Evolutionary conservation across 306 rosid genomes (phyloP).

Genomic region (Vigna radiata): DNA sequence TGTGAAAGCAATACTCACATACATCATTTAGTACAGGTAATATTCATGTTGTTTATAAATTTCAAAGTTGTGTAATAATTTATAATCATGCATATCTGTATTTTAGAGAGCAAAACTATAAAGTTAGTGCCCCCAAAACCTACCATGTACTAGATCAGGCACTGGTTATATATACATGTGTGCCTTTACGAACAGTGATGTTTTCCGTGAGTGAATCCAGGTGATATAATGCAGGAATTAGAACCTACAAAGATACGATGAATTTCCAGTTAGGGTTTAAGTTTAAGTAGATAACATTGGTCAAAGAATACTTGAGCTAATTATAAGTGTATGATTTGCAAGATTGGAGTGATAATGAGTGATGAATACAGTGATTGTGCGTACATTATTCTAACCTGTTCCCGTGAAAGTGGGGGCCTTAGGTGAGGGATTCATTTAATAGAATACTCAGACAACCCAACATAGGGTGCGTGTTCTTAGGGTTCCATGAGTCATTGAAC

Average conservation of each 20-base stretch:
- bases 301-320: background rate
- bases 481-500: background rate
- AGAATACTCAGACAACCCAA: slow-evolving; percentile 5
- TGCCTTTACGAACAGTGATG: background rate
- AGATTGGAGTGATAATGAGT: background rate
- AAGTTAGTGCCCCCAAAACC: too few species aligned
- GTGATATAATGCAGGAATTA: background rate
- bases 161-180: background rate
- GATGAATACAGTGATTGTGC: background rate
- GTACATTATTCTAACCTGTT: slow-evolving; percentile 6
- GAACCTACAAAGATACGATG: background rate
- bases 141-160: background rate
- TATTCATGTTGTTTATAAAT: too few species aligned
- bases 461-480: slow-evolving; percentile 1
- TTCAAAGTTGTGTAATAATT: too few species aligned
- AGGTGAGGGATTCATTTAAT: background rate
- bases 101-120: too few species aligned
- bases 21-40: too few species aligned
- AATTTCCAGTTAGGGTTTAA: background rate
- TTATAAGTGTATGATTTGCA: background rate
- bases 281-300: background rate
- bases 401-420: slow-evolving; percentile 8
- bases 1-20: too few species aligned
- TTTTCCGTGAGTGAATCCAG: background rate
- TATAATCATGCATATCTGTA: too few species aligned